Percentiles rank a stretch among this genome's conserved stretches.
phyloP scores from a whole-genome alignment of 345 rosid genomes.

The Populus ilicifolia region DNA sequence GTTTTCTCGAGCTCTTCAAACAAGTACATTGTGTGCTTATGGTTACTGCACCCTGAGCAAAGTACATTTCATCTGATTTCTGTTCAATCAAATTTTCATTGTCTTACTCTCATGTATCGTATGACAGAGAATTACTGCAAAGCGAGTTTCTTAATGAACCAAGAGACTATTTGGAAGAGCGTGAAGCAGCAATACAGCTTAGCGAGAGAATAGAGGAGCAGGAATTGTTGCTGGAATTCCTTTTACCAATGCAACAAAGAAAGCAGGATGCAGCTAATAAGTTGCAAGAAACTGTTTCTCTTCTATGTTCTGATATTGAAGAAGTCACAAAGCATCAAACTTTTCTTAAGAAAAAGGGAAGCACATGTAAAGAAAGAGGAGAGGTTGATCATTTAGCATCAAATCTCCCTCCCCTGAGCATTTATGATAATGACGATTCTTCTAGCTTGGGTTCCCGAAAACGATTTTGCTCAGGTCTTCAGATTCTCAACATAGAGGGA shows the following conservation, averaged over 20 bases:
- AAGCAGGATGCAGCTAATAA: slow-evolving; percentile 72
- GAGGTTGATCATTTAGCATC: slow-evolving; percentile 44
- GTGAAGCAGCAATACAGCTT: slow-evolving; percentile 78
- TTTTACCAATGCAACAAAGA: slow-evolving; percentile 59
- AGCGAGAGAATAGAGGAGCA: slow-evolving; percentile 77
- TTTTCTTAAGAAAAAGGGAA: slow-evolving; percentile 50
- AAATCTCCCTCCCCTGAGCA: slow-evolving; percentile 39
- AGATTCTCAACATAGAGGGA: slow-evolving; percentile 36
- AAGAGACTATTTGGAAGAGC: slow-evolving; percentile 69
- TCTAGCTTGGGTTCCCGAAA: slow-evolving; percentile 64
- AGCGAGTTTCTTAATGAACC: slow-evolving; percentile 82
- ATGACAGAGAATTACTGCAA: slow-evolving; percentile 69
- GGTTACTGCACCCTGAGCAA: slow-evolving; percentile 87
- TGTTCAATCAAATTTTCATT: background rate
- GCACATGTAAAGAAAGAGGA: slow-evolving; percentile 31
- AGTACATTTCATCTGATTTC: slow-evolving; percentile 13
- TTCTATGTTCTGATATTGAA: slow-evolving; percentile 75
- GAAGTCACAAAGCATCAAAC: slow-evolving; percentile 63
- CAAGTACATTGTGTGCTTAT: slow-evolving; percentile 46
- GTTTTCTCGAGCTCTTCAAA: background rate
- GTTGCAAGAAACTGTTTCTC: slow-evolving; percentile 62
- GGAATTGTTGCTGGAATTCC: slow-evolving; percentile 85
- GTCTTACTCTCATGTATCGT: background rate
- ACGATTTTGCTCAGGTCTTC: slow-evolving; percentile 50
- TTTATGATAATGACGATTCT: slow-evolving; percentile 41